phyloP scores from a whole-genome alignment of 1,284 basidiomycete species.

The Ganoderma multipileum region DNA sequence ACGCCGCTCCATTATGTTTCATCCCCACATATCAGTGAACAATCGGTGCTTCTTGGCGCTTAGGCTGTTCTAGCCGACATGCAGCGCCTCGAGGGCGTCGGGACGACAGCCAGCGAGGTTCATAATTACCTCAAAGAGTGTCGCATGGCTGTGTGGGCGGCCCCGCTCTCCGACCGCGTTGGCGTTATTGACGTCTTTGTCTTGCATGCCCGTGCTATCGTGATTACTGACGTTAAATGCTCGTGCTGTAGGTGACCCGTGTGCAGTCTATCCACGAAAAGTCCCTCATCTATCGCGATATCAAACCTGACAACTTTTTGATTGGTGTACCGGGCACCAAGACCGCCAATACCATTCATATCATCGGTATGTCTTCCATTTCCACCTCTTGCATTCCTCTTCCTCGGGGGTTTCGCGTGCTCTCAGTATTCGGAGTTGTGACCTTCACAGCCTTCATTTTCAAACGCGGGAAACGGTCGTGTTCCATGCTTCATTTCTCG shows the following conservation, averaged over 20 bases:
- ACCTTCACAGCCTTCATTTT: neutral
- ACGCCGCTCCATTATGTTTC: slow-evolving; percentile 18
- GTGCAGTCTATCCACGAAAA: slow-evolving; percentile 98
- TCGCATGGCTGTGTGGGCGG: neutral
- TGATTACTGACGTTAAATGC: neutral
- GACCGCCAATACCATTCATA: slow-evolving; percentile 89
- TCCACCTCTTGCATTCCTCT: neutral
- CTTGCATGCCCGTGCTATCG: neutral
- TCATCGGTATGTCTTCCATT: slow-evolving; percentile 71
- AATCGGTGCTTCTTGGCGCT: slow-evolving; percentile 24
- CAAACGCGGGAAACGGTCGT: neutral
- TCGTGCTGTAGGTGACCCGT: slow-evolving; percentile 80
- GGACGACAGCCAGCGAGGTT: neutral
- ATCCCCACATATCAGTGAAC: slow-evolving; percentile 18
- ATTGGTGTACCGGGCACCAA: slow-evolving; percentile 95
- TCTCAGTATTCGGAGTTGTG: neutral
- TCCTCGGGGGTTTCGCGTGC: neutral
- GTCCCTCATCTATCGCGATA: slow-evolving; percentile 98
- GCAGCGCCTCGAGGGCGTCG: slow-evolving; percentile 21
- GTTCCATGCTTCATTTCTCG: neutral
- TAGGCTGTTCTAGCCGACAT: slow-evolving; percentile 19
- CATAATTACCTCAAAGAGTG: neutral
- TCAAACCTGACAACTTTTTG: slow-evolving; percentile 99
- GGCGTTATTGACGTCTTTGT: neutral
- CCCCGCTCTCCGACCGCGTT: neutral